Evolutionary conservation across 2,329 filamentous ascomycete species (phyloP).

Genomic region (Aspergillus brunneoviolaceus): DNA sequence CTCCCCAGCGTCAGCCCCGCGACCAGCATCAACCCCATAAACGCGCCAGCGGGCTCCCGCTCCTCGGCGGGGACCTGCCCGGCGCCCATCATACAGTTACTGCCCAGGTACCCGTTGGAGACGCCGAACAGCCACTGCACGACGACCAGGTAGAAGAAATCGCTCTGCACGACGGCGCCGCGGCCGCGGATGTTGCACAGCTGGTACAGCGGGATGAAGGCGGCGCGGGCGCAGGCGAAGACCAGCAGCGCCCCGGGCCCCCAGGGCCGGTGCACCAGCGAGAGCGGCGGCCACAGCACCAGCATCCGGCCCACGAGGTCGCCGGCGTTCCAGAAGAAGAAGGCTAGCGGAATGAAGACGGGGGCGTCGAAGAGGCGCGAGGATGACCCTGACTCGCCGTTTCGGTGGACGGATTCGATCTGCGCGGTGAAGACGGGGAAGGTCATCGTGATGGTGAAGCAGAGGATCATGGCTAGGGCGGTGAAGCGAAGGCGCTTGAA

Average conservation of each 20-base stretch:
- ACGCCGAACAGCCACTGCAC: slow-evolving; percentile 83
- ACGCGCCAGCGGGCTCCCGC: slow-evolving; percentile 83
- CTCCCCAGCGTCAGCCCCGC: slow-evolving; percentile 81
- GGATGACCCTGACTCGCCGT: slow-evolving; percentile 15
- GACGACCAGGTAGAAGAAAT: slow-evolving; percentile 81
- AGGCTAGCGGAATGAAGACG: slow-evolving; percentile 84
- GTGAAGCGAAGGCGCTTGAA: slow-evolving; percentile 78
- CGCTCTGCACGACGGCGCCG: slow-evolving; percentile 73
- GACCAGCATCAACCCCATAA: slow-evolving; percentile 91
- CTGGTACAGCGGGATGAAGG: slow-evolving; percentile 80
- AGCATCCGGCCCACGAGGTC: slow-evolving; percentile 75
- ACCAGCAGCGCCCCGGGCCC: slow-evolving; percentile 67
- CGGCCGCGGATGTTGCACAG: slow-evolving; percentile 82
- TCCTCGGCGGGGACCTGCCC: slow-evolving; percentile 78
- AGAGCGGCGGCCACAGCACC: slow-evolving; percentile 58
- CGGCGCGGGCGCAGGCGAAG: slow-evolving; percentile 62
- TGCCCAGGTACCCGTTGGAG: slow-evolving; percentile 83
- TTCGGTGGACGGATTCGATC: slow-evolving; percentile 52
- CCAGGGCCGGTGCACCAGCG: slow-evolving; percentile 61
- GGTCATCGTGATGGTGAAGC: slow-evolving; percentile 85
- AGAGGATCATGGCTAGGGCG: slow-evolving; percentile 72
- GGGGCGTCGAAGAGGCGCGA: slow-evolving; percentile 64
- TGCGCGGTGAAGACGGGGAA: slow-evolving; percentile 87
- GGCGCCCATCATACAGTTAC: slow-evolving; percentile 88
- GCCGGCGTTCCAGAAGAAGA: slow-evolving; percentile 91